phyloP scores from a whole-genome alignment of 257 asterid genomes.

The Solanum arcanum region DNA sequence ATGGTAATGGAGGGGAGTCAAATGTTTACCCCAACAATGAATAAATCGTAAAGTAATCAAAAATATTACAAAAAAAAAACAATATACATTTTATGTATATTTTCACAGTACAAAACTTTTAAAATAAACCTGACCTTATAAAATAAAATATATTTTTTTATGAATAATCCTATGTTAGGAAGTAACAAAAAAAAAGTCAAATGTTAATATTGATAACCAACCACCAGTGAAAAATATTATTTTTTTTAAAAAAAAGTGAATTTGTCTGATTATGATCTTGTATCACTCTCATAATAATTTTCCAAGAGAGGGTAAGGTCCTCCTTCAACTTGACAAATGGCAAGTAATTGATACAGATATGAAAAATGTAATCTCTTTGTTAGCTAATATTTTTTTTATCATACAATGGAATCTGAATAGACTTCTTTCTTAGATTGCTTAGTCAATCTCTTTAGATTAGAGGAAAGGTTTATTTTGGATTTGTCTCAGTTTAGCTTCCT shows the following conservation, averaged over 20 bases:
- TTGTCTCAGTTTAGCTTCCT: neutral
- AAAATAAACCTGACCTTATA: no score
- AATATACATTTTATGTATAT: neutral
- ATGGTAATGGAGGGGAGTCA: neutral
- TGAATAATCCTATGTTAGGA: neutral
- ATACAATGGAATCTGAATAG: neutral
- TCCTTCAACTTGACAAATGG: neutral
- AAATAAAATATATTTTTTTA: no score
- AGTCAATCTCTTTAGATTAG: no score
- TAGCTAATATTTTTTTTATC: neutral
- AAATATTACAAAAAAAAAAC: no score
- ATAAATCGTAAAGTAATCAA: no score
- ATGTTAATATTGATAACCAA: no score
- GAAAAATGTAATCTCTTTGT: neutral
- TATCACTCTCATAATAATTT: neutral
- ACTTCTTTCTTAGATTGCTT: neutral
- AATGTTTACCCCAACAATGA: neutral
- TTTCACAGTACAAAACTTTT: neutral
- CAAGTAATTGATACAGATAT: neutral
- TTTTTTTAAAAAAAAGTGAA: neutral
- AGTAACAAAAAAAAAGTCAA: no score
- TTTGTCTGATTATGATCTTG: neutral
- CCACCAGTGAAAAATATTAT: no score
- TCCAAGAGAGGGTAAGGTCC: neutral
- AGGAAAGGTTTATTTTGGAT: neutral